Conservation (phyloP, 371 early-diverging fungal genomes). For the Lichtheimia corymbifera region DNA sequence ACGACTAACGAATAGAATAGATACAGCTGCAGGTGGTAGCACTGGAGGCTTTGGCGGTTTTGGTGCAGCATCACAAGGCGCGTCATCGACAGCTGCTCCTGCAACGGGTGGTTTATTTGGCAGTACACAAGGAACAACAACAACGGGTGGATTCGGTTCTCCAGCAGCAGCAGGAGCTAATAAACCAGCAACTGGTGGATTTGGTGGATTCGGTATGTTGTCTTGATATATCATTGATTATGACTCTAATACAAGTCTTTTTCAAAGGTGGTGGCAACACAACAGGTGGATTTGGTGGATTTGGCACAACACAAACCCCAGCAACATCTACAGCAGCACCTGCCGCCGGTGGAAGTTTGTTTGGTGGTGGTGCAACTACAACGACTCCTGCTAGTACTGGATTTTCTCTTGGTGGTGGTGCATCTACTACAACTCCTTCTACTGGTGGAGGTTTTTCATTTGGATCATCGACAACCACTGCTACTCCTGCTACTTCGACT, state of each 20-base stretch:
- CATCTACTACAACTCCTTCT: not conserved
- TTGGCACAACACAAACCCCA: slow-evolving; percentile 2
- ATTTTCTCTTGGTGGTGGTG: slow-evolving; percentile 1
- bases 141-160: slow-evolving; percentile 7
- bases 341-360: slow-evolving; percentile 9
- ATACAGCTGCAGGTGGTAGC: slow-evolving; percentile 7
- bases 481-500: not conserved
- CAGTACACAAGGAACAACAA: not conserved
- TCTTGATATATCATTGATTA: not conserved
- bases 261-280: not conserved
- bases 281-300: slow-evolving; percentile 7
- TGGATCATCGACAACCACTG: no score
- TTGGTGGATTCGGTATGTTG: slow-evolving; percentile 13
- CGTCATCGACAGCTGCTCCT: slow-evolving; percentile 20
- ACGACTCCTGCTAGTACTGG: slow-evolving; percentile 8
- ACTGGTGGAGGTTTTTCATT: not conserved
- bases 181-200: slow-evolving; percentile 11
- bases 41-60: slow-evolving; percentile 28
- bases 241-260: not conserved
- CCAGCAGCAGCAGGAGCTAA: slow-evolving; percentile 16
- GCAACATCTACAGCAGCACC: slow-evolving; percentile 11
- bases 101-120: slow-evolving; percentile 16
- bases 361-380: slow-evolving; percentile 5
- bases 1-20: not conserved
- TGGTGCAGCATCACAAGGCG: slow-evolving; percentile 20